Percentiles rank a stretch among this genome's conserved stretches.
Evolutionary conservation across 768 basidiomycete species (phyloP).

Genomic region (Clavulina sp.): DNA sequence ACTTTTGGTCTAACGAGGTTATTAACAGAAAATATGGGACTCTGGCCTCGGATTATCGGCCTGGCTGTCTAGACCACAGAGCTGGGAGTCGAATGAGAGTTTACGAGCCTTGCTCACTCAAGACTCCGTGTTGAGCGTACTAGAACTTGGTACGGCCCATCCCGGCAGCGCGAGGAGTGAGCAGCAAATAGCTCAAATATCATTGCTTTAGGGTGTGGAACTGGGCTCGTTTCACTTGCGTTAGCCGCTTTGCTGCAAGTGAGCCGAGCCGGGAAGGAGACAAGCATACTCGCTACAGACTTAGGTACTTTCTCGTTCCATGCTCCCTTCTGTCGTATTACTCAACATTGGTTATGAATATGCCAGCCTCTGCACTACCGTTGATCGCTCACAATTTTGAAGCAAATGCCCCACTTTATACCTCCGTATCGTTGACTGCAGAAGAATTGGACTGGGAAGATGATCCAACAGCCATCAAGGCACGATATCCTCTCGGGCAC

Average conservation of each 20-base stretch:
- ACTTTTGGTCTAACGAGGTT: slow-evolving; percentile 8
- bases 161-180: neutral
- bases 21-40: slow-evolving; percentile 87
- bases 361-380: slow-evolving; percentile 63
- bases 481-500: neutral
- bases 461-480: neutral
- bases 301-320: slow-evolving; percentile 34
- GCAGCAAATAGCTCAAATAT: neutral
- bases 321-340: neutral
- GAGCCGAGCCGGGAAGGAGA: slow-evolving; percentile 11
- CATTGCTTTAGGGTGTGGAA: slow-evolving; percentile 48
- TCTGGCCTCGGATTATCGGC: slow-evolving; percentile 75
- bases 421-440: slow-evolving; percentile 10
- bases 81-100: neutral
- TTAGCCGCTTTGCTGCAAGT: slow-evolving; percentile 35
- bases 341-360: neutral
- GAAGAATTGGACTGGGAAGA: slow-evolving; percentile 63
- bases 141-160: slow-evolving; percentile 51
- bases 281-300: slow-evolving; percentile 42
- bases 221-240: slow-evolving; percentile 59
- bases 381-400: slow-evolving; percentile 55
- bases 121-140: slow-evolving; percentile 19
- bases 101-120: neutral
- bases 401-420: slow-evolving; percentile 10
- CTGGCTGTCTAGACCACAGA: slow-evolving; percentile 35